Evolutionary conservation across 345 rosid species (phyloP), one percentile per base, ranked within the genome.

Genomic region (Limnanthes douglasii): DNA sequence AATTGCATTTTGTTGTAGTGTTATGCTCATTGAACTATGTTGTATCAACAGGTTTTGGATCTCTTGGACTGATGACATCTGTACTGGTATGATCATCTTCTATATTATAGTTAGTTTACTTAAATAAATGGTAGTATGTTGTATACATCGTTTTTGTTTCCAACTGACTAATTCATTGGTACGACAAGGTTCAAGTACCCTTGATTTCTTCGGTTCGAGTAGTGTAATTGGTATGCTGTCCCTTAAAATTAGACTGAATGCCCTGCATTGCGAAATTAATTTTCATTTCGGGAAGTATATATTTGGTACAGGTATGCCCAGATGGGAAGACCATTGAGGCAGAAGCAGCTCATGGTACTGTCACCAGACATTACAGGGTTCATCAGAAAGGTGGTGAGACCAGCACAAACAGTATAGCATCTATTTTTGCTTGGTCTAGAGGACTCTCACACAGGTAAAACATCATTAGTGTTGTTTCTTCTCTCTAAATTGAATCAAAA

Each of bases 321-420:
- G 98, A 90, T 56, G 98, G 98, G 9, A 90, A 84, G 68, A 90
- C 98, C 0, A 84, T 90, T 19, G 98, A 90, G 68, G 90, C 98
- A 38, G 98, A 90, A 63, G 98, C 98, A 15, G 98, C 98, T 3
- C 98, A 90, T 22, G 98, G 98, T 31, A 90, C 98, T 0, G 98
- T 90, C 18, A 90, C 98, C 1, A 68, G 98, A 19, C 98, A 90
- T 66, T 90, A 54, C 63, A 64, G 98, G 50, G 98, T 90, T 58
- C 96, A 90, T 31, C 98, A 90, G 69, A 90, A 84, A 59, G 96
- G 96, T 37, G 98, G 98, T 12, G 96, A 90, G 66, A 90, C 98
- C 46, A 90, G 98, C 68, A 90, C 98, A 32, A 90, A 90, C 79
- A 90, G 98, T 48, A 84, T 90, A 50, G 98, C 98, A 20, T 90